Evolutionary conservation across 805 yeast genomes (phyloP).

Genomic region (Blastobotrys terrestris): DNA sequence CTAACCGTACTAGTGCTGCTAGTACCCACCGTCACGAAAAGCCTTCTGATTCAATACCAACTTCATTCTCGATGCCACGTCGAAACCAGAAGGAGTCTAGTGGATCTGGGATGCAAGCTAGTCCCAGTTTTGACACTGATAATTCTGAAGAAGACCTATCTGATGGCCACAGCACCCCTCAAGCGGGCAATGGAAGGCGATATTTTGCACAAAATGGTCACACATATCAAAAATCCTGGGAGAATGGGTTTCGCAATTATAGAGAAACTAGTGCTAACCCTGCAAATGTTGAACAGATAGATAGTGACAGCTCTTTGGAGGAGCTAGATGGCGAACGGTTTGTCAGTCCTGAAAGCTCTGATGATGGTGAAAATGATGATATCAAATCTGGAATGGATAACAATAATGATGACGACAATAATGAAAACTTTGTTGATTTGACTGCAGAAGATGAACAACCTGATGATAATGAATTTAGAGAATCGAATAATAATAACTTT

Average conservation of each 20-base stretch:
- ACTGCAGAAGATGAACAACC: not conserved
- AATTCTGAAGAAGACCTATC: not conserved
- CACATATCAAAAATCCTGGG: not conserved
- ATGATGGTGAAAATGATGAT: constrained; percentile 1
- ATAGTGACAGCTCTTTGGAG: not conserved
- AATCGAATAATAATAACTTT: not conserved
- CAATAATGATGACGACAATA: not conserved
- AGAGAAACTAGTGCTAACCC: not conserved
- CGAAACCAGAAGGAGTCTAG: not conserved
- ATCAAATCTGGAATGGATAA: not conserved
- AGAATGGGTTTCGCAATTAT: not conserved
- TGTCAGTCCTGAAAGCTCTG: not conserved
- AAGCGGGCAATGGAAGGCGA: not conserved
- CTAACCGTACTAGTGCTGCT: not conserved
- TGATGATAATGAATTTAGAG: not conserved
- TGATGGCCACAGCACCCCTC: not conserved
- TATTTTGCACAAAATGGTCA: not conserved
- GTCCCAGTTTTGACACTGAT: not conserved
- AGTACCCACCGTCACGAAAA: not conserved
- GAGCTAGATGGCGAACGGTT: not conserved
- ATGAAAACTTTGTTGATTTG: constrained; percentile 1
- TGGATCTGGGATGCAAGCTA: not conserved
- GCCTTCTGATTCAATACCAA: not conserved
- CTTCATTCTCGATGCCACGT: not conserved
- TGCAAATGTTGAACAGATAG: not conserved